Percentiles rank a stretch among this genome's conserved stretches.
Evolutionary conservation across 1,284 basidiomycete genomes (phyloP).

Genomic region (Fistulinella cinereoalba): DNA sequence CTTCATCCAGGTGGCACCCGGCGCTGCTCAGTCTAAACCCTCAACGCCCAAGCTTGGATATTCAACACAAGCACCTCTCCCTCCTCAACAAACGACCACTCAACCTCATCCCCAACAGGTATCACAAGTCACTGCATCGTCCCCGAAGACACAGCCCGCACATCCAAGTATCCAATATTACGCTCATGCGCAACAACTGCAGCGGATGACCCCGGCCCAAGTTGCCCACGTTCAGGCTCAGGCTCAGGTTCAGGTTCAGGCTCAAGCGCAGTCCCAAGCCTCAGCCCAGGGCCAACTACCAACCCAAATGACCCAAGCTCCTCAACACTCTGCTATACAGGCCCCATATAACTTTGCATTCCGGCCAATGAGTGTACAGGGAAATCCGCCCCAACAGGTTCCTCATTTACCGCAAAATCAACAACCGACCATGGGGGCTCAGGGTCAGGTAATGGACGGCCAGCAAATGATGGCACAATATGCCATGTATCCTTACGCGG

Average conservation of each 20-base stretch:
- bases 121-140: conserved; percentile 17
- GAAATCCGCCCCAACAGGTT: conserved; percentile 26
- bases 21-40: conserved; percentile 26
- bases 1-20: conserved; percentile 28
- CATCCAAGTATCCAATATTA: conserved; percentile 19
- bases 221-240: conserved; percentile 22
- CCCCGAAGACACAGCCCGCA: conserved; percentile 21
- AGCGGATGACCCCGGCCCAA: conserved; percentile 17
- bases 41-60: conserved; percentile 30
- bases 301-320: conserved; percentile 18
- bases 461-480: conserved; percentile 34
- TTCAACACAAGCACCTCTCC: conserved; percentile 13
- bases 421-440: conserved; percentile 21
- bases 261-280: conserved; percentile 20
- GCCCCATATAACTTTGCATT: conserved; percentile 24
- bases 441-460: conserved; percentile 23
- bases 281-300: conserved; percentile 24
- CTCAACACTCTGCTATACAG: conserved; percentile 22
- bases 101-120: conserved; percentile 20
- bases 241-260: conserved; percentile 16
- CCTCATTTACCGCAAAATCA: conserved; percentile 23
- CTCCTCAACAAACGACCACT: conserved; percentile 16
- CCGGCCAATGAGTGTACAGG: conserved; percentile 24
- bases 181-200: conserved; percentile 16
- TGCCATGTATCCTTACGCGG: conserved; percentile 32